phyloP scores from a whole-genome alignment of 2,329 filamentous ascomycete genomes.

The Arthroderma uncinatum region DNA sequence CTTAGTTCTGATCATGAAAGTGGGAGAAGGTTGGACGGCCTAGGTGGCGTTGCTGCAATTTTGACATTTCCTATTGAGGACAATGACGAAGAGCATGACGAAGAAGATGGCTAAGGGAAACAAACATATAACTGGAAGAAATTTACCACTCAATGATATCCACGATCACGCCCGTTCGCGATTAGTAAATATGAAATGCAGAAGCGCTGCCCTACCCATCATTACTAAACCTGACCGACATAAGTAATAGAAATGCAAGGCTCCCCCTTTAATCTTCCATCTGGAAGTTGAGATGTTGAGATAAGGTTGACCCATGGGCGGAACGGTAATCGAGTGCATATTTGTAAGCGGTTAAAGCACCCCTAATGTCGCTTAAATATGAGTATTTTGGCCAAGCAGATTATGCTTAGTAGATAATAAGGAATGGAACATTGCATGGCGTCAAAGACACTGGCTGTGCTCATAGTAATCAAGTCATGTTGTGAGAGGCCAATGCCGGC shows the following conservation, averaged over 20 bases:
- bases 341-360: not conserved
- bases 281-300: not conserved
- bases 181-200: not conserved
- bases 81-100: conserved; percentile 58
- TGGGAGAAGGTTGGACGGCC: conserved; percentile 66
- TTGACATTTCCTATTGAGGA: conserved; percentile 80
- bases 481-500: too few relatives aligned
- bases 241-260: not conserved
- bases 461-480: not conserved
- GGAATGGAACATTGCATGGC: not conserved
- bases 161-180: not conserved
- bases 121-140: not conserved
- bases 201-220: not conserved
- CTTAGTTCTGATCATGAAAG: conserved; percentile 91
- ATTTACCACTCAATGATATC: not conserved
- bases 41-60: conserved; percentile 82
- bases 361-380: not conserved
- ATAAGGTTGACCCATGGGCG: not conserved
- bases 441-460: not conserved
- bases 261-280: not conserved
- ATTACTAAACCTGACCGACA: too few relatives aligned
- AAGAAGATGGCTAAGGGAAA: conserved; percentile 24
- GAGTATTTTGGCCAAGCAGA: not conserved
- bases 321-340: not conserved
- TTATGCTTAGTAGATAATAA: not conserved